Evolutionary conservation across 805 yeast species (phyloP), one percentile per base, ranked within the genome.

Genomic region (Clavispora asparagi): DNA sequence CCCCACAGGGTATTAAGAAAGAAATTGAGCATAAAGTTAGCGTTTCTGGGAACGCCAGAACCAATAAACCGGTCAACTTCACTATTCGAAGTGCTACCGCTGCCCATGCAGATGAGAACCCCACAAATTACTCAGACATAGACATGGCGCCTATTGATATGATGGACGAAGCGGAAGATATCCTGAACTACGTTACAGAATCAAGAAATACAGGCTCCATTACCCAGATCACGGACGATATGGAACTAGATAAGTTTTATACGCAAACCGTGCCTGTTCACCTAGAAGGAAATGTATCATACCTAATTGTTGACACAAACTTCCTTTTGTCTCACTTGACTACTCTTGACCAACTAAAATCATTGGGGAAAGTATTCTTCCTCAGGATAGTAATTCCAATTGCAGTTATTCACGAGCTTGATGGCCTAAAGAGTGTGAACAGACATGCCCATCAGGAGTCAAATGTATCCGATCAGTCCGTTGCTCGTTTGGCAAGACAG

Each of bases 221-320:
- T 27, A 19, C 11, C 27, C 30, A 51, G 52, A 13, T 7, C 9
- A 59, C 51, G n/a, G 50, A 50, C 31, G 47, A 41, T n/a, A 51
- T 53, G 52, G 56, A 50, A n/a, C 48, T 50, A 4, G 57, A 57
- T 27, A 48, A 56, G 23, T 42, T 42, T 17, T 41, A 44, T 39
- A 32, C 46, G 30, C 53, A 44, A 14, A 44, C 58, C 5, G 48
- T 48, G 17, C 17, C 44, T 9, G 51, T 53, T 23, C 39, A 47
- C 4, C 40, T 45, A 2, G 57, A 52, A 30, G 64, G 61, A 2
- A 60, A 61, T 44, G 38, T 52, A 8, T 63, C 81, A 11, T 66
- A 70, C 17, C 66, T 89, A 49, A 82, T 90, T 0, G 69, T 88
- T 0, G 97, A 91, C 60, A 91, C 97, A 2, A 91, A 91, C 59